Evolutionary conservation across 805 yeast species (phyloP).

Genomic region (Candida odintsovae): DNA sequence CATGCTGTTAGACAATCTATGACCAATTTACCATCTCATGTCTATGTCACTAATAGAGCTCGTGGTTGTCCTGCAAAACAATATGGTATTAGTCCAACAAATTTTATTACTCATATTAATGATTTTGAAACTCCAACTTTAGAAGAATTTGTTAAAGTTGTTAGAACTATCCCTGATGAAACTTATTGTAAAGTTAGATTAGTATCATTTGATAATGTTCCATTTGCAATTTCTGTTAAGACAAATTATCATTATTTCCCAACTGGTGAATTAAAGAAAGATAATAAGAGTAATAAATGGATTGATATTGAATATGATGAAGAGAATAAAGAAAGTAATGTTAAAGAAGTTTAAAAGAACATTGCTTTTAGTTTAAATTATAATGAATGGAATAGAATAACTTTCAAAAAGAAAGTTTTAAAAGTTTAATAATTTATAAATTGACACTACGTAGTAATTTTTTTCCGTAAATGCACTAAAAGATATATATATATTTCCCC

Average conservation of each 20-base stretch:
- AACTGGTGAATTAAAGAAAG: slow-evolving; percentile 54
- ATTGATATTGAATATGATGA: slow-evolving; percentile 43
- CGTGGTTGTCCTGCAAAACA: slow-evolving; percentile 85
- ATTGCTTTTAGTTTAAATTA: background rate
- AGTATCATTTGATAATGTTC: slow-evolving; percentile 81
- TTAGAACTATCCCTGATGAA: slow-evolving; percentile 67
- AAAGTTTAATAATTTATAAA: too few relatives aligned
- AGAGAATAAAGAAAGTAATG: slow-evolving; percentile 23
- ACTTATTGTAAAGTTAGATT: slow-evolving; percentile 76
- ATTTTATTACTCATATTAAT: slow-evolving; percentile 86
- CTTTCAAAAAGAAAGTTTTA: background rate
- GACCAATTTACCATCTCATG: slow-evolving; percentile 70
- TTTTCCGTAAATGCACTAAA: too few relatives aligned
- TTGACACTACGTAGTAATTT: too few relatives aligned
- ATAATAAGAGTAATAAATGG: slow-evolving; percentile 44
- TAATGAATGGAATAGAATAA: background rate
- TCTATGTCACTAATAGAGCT: slow-evolving; percentile 71
- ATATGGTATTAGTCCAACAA: slow-evolving; percentile 71
- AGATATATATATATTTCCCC: too few relatives aligned
- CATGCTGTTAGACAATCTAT: slow-evolving; percentile 86
- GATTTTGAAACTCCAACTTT: slow-evolving; percentile 67
- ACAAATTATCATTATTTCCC: slow-evolving; percentile 89
- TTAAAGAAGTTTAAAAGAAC: slow-evolving; percentile 12
- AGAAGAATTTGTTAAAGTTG: slow-evolving; percentile 59
- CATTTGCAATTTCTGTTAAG: slow-evolving; percentile 78